phyloP scores from a whole-genome alignment of 768 basidiomycete genomes.

The Mycena polygramma region DNA sequence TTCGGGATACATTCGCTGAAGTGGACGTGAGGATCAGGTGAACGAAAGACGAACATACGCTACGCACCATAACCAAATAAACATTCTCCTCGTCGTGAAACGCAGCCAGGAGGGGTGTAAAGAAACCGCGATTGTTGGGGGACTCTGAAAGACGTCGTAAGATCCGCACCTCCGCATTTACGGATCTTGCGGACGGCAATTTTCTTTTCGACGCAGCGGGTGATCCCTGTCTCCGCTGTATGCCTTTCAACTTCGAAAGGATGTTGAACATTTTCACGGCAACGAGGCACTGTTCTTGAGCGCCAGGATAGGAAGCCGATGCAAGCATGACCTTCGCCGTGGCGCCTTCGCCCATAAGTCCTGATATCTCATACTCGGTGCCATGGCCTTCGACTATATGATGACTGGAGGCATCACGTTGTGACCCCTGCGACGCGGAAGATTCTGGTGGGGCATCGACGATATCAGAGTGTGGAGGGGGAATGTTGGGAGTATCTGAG shows the following conservation, averaged over 20 bases:
- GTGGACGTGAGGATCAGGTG: neutral
- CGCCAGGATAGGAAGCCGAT: neutral
- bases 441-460: neutral
- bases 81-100: neutral
- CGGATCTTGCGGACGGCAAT: neutral
- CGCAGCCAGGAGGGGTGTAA: neutral
- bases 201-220: neutral
- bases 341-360: neutral
- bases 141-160: neutral
- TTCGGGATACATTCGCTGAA: neutral
- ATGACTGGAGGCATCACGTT: neutral
- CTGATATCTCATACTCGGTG: neutral
- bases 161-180: neutral
- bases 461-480: neutral
- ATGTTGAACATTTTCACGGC: neutral
- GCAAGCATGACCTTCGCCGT: neutral
- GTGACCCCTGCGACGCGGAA: neutral
- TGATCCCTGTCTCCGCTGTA: neutral
- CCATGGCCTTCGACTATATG: neutral
- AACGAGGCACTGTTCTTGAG: neutral
- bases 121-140: neutral
- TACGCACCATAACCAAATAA: neutral
- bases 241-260: neutral
- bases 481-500: neutral
- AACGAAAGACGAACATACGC: neutral